Evolutionary conservation across 352 stramenopile genomes (phyloP).

Genomic region (Phytophthora pseudosyringae): DNA sequence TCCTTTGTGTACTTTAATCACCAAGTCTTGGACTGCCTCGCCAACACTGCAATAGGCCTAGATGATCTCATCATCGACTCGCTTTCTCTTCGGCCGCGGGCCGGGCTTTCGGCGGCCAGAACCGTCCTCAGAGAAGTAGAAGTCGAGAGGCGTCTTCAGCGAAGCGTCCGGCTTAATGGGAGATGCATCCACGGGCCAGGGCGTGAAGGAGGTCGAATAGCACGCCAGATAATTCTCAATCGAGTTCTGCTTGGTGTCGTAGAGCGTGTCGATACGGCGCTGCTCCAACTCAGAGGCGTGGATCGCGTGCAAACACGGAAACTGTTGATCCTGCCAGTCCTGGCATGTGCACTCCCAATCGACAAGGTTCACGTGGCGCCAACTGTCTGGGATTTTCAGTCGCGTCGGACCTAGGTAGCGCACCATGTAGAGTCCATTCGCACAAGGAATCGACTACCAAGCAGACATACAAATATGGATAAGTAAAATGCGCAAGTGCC

Average conservation of each 20-base stretch:
- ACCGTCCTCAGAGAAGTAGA: conserved; percentile 61
- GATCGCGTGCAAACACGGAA: conserved; percentile 80
- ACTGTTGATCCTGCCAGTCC: conserved; percentile 82
- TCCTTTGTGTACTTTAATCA: neutral
- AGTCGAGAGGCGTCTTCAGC: conserved; percentile 74
- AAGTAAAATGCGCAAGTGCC: conserved; percentile 3
- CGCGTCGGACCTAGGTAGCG: conserved; percentile 65
- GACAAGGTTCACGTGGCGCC: conserved; percentile 77
- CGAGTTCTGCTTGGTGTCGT: conserved; percentile 72
- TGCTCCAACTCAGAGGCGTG: conserved; percentile 76
- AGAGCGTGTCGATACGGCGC: conserved; percentile 75
- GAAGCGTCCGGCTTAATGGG: conserved; percentile 45
- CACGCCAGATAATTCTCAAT: conserved; percentile 68
- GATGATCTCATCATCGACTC: neutral
- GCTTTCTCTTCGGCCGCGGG: conserved; percentile 54
- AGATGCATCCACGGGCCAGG: conserved; percentile 66
- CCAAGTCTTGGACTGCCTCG: neutral
- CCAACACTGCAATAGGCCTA: neutral
- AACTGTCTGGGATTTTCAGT: conserved; percentile 67
- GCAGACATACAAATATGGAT: conserved; percentile 6
- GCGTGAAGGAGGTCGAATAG: conserved; percentile 66
- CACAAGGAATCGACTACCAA: conserved; percentile 76
- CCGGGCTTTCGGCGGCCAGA: conserved; percentile 67
- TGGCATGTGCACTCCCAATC: conserved; percentile 83
- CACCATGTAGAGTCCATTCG: conserved; percentile 83